Base-by-base conservation (phyloP, 2,329 filamentous ascomycete genomes). In the Microsporum ferrugineum region DNA sequence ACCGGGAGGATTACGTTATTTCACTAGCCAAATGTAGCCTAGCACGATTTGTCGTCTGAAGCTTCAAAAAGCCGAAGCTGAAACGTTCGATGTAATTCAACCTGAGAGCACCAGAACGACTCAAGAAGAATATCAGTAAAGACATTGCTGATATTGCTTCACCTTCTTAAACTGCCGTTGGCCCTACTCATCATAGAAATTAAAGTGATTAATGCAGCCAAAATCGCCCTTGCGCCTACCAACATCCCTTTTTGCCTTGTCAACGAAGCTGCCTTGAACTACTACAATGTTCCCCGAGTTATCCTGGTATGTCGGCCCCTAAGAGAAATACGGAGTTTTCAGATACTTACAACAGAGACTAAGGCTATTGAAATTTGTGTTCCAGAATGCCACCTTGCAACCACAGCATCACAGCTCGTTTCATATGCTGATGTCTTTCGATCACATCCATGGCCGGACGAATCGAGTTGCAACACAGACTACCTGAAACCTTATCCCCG, bases 291-390 rank as follows among this genome's bases (percentile, higher is more conserved):
- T 49, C 45, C 62, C 51, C 47, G 55, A n/a, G 49, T 49, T 43
- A 17, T 59, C 47, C 41, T 34, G 6, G 62, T 63, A 61, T 51
- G 45, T 33, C 45, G 23, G 45, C 34, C 23, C 7, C 38, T 41
- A 17, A n/a, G 59, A 57, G 55, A 17, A 8, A 23, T 57, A 33
- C 47, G 17, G 17, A 58, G 27, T 10, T 60, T 51, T 29, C 31
- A 23, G 29, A 56, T 56, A 51, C 49, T 59, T 12, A 61, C 51
- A 43, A 27, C 31, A 56, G 45, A 51, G 12, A 4, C 12, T 12
- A 56, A 61, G 62, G 6, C 36, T 17, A 10, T 63, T 38, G 62
- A 61, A 49, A 57, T 63, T 39, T 63, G 62, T 59, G 62, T 63
- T 61, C 59, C 56, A 7, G 59, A 61, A 59, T 12, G 23, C 12